Evolutionary conservation across 352 stramenopile genomes (phyloP), one percentile per base, ranked within the genome.

Genomic region (Phytopythium chamaehyphon): DNA sequence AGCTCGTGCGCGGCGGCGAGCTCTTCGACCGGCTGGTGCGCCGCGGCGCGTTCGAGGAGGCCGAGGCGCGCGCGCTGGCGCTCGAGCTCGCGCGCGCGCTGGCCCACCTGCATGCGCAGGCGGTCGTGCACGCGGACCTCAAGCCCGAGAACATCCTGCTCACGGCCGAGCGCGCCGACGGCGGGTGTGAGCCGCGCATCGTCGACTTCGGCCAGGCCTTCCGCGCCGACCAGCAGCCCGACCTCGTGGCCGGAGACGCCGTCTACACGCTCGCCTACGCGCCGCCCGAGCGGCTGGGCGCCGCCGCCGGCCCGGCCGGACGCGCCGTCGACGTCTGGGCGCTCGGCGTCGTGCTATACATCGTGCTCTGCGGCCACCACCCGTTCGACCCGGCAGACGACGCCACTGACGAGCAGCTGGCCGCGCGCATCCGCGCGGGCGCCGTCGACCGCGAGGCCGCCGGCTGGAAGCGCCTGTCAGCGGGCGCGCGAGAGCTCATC

Each of bases 151-250:
- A 84, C 51, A 82, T 84, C 42, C 49, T 84, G 23, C 46, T 83
- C n/a, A 43, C 47, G 0, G 45, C 48, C 23, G 55, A 50, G 15
- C 10, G 19, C 9, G 47, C 28, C 2, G 31, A 36, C 19, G 47
- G 12, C 9, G n/a, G 15, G 10, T n/a, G 15, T 1, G 15, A 42
- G 21, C 61, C 98, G 22, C 65, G 74, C 14, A 66, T 91, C 31
- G 86, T 88, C 36, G 78, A 91, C 64, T 91, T 91, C 66, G 80
- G 80, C 9, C 73, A 98, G 33, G 86, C 83, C 14, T 83, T 77
- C 48, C 57, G 54, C 10, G 43, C 74, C 26, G 40, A 68, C 3
- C 55, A 62, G 12, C 23, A 40, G 2, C 40, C 26, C 55, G 16
- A 78, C 73, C 5, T 64, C 56, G 0, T 69, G 66, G 12, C 79